A percentile compares a stretch with the other conserved stretches of the same genome.
Evolutionary conservation across 306 rosid species (phyloP).

Genomic region (Citrullus mucosospermus): DNA sequence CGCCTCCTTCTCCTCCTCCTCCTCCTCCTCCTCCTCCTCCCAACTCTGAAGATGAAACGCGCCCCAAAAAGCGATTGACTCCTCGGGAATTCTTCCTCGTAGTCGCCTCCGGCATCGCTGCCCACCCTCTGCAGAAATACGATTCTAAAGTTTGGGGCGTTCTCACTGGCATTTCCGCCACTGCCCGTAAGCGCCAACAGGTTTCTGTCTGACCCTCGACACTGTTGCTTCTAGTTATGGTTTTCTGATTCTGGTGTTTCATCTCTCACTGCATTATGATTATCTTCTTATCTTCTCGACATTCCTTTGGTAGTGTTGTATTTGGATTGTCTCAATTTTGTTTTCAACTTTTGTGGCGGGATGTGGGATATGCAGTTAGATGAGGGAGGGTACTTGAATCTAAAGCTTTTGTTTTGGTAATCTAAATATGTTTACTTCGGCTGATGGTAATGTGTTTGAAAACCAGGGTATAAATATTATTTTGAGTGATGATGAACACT

Average conservation of each 20-base stretch:
- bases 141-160: constrained; percentile 79
- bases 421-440: background rate
- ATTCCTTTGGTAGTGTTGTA: background rate
- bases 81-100: constrained; percentile 41
- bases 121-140: constrained; percentile 55
- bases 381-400: background rate
- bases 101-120: constrained; percentile 54
- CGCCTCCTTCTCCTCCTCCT: background rate
- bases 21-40: background rate
- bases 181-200: constrained; percentile 75
- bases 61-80: background rate
- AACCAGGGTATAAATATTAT: constrained; percentile 71
- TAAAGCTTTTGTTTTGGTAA: background rate
- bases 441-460: background rate
- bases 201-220: constrained; percentile 6
- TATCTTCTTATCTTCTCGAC: background rate
- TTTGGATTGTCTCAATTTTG: background rate
- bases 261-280: background rate
- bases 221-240: background rate
- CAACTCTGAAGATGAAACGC: background rate
- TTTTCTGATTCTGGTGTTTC: background rate
- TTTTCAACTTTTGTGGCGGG: background rate
- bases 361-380: background rate
- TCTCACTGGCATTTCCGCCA: constrained; percentile 79
- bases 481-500: constrained; percentile 60